These are phyloP conservation scores for Penicillium sp. DNA, from an alignment of 2,329 filamentous ascomycete species.

Conservation along the genomic window DNA sequence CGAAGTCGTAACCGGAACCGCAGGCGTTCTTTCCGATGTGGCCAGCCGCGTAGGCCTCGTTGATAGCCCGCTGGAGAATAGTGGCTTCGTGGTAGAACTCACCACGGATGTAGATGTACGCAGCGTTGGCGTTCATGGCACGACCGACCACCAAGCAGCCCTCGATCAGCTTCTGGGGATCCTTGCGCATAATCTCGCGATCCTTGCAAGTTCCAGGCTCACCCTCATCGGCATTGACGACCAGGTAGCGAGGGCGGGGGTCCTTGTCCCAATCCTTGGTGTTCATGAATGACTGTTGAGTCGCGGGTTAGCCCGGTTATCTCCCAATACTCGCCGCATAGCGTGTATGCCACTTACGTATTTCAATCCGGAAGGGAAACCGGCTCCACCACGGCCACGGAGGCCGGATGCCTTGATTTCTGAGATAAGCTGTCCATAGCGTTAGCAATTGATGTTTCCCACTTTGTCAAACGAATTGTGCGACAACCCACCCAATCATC, in stretches of 20 bases:
- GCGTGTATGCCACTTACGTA: conserved; percentile 69
- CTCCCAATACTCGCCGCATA: conserved; percentile 12
- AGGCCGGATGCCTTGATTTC: conserved; percentile 97
- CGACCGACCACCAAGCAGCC: conserved; percentile 93
- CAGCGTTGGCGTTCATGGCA: conserved; percentile 97
- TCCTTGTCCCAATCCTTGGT: conserved; percentile 99
- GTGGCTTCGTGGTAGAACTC: conserved; percentile 97
- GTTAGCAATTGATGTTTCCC: conserved; percentile 26
- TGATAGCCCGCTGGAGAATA: conserved; percentile 90
- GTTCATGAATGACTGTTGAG: conserved; percentile 93
- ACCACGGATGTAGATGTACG: conserved; percentile 99
- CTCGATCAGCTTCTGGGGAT: conserved; percentile 98
- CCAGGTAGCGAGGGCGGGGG: conserved; percentile 89
- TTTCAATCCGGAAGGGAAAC: conserved; percentile 98
- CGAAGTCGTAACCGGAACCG: conserved; percentile 94
- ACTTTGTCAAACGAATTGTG: conserved; percentile 2
- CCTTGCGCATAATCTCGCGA: conserved; percentile 99
- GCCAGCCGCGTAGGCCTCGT: conserved; percentile 93
- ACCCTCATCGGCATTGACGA: conserved; percentile 98
- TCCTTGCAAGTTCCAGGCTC: conserved; percentile 99
- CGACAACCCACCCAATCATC: conserved; percentile 75
- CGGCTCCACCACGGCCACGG: conserved; percentile 92
- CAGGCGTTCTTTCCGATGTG: conserved; percentile 98
- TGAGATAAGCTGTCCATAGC: conserved; percentile 71
- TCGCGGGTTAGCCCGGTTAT: conserved; percentile 6